A percentile compares a stretch with the other conserved stretches of the same genome.
These are phyloP conservation scores for Blastomyces parvus DNA, from an alignment of 2,329 filamentous ascomycete genomes.

Conservation along the genomic window DNA sequence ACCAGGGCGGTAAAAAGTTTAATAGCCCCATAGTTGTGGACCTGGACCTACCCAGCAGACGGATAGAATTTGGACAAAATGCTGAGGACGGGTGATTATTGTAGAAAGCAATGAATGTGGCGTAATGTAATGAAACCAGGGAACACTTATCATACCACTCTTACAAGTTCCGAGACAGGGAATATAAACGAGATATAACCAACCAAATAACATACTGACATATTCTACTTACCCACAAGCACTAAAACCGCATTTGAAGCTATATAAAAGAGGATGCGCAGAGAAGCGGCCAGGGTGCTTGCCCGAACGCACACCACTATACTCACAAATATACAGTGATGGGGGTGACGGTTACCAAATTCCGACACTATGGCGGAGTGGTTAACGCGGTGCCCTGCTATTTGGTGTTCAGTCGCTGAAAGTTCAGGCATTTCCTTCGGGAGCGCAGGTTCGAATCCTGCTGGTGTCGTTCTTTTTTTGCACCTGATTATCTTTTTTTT, in stretches of 20 bases:
- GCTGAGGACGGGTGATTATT: too few relatives aligned
- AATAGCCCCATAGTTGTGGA: conserved; percentile 81
- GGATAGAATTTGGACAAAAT: not conserved
- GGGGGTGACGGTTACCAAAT: not conserved
- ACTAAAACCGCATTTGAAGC: not conserved
- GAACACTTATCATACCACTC: not conserved
- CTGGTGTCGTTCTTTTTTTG: conserved; percentile 1
- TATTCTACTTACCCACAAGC: not conserved
- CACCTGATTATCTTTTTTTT: too few relatives aligned
- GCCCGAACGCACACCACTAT: too few relatives aligned
- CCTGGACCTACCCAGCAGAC: conserved; percentile 54
- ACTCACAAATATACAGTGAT: not conserved
- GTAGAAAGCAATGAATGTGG: not conserved
- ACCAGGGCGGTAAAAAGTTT: conserved; percentile 51
- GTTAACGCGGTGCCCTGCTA: conserved; percentile 7
- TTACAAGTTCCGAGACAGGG: not conserved
- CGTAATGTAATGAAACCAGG: not conserved
- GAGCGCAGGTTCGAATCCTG: conserved; percentile 7
- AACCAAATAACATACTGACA: not conserved
- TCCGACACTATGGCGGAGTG: conserved; percentile 1
- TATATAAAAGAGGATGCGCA: not conserved
- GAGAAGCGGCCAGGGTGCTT: too few relatives aligned
- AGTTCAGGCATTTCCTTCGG: conserved; percentile 8
- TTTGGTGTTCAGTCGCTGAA: not conserved
- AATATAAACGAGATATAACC: not conserved